phyloP scores from a whole-genome alignment of 1,284 basidiomycete species.

The Phellopilus nigrolimitatus region DNA sequence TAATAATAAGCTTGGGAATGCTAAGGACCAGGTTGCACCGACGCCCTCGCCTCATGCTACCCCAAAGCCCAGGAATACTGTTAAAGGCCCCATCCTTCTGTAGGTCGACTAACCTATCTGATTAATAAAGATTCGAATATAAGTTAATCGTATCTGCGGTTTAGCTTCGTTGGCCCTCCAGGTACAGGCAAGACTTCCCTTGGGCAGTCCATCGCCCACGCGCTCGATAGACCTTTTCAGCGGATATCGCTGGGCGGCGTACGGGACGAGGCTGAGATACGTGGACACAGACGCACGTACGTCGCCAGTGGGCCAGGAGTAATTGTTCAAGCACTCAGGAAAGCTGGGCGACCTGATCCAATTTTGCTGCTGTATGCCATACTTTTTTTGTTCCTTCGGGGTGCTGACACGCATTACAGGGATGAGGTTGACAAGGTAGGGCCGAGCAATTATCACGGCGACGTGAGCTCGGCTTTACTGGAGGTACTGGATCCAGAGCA shows the following conservation, averaged over 20 bases:
- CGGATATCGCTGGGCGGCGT: conserved; percentile 91
- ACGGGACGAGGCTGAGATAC: conserved; percentile 87
- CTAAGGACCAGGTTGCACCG: conserved; percentile 9
- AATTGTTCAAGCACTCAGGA: conserved; percentile 85
- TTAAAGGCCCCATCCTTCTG: conserved; percentile 82
- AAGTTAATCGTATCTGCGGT: neutral
- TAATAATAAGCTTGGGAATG: conserved; percentile 8
- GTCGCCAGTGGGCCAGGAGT: conserved; percentile 83
- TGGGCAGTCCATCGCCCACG: conserved; percentile 82
- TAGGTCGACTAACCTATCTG: no score
- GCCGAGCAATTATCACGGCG: conserved; percentile 82
- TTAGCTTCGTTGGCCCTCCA: conserved; percentile 75
- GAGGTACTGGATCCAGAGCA: conserved; percentile 93
- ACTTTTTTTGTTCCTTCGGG: neutral
- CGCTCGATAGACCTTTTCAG: conserved; percentile 82
- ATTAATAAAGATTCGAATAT: no score
- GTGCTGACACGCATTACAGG: conserved; percentile 37
- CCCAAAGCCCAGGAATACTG: conserved; percentile 30
- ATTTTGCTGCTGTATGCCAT: conserved; percentile 72
- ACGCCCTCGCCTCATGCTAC: conserved; percentile 15
- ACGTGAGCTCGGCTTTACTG: conserved; percentile 81
- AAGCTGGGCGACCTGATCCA: conserved; percentile 77
- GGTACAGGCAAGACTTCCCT: conserved; percentile 84
- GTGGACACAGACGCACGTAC: conserved; percentile 87
- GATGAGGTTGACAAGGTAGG: conserved; percentile 89